A percentile compares a stretch with the other conserved stretches of the same genome.
Conservation (phyloP, 208 protist species). For the Novymonas esmeraldas region DNA sequence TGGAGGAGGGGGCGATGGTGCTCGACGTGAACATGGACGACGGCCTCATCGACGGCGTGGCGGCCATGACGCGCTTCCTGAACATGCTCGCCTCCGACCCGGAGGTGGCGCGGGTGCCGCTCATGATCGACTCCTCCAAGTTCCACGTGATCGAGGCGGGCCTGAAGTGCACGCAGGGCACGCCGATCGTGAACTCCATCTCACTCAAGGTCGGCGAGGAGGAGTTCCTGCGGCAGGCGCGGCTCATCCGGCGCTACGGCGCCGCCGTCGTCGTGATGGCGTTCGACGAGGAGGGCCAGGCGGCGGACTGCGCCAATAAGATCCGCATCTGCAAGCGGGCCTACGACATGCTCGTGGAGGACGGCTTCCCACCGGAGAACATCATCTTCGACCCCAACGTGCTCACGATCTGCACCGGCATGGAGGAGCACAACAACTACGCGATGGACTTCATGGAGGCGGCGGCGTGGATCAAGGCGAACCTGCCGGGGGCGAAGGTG, state of each 20-base stretch:
- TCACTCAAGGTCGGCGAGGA: constrained; percentile 96
- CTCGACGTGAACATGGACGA: constrained; percentile 98
- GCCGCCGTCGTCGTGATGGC: constrained; percentile 94
- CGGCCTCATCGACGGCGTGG: constrained; percentile 93
- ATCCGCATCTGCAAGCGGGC: constrained; percentile 94
- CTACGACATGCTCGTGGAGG: constrained; percentile 88
- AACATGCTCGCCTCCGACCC: constrained; percentile 95
- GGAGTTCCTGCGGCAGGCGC: constrained; percentile 94
- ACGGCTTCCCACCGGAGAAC: constrained; percentile 91
- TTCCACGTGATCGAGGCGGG: constrained; percentile 94
- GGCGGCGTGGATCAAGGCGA: constrained; percentile 82
- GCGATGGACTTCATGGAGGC: constrained; percentile 95
- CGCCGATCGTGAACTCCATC: constrained; percentile 97
- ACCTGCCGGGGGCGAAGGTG: constrained; percentile 83
- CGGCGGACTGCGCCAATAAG: constrained; percentile 85
- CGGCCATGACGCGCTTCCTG: constrained; percentile 93
- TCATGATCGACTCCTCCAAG: constrained; percentile 98
- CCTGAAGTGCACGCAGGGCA: constrained; percentile 95
- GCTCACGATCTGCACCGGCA: constrained; percentile 96
- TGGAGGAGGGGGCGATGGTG: constrained; percentile 96
- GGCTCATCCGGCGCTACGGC: constrained; percentile 90
- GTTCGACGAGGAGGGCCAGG: constrained; percentile 97
- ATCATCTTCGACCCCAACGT: constrained; percentile 99
- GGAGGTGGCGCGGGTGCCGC: constrained; percentile 91
- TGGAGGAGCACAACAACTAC: constrained; percentile 98